A percentile compares a stretch with the other conserved stretches of the same genome.
Evolutionary conservation across 2,329 filamentous ascomycete species (phyloP).

Genomic region (Alternaria sp.): DNA sequence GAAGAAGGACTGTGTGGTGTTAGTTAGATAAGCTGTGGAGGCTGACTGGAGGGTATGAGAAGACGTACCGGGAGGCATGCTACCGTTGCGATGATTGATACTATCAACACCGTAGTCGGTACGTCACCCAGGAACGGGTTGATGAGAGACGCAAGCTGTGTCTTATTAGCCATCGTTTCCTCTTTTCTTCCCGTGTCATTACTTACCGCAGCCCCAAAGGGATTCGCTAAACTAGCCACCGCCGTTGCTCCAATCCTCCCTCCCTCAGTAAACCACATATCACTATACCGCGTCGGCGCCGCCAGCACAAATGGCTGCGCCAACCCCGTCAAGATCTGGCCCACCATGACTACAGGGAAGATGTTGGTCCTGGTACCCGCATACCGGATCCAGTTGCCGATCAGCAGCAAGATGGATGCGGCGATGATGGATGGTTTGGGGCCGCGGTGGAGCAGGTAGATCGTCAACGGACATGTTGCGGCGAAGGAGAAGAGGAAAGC

Average conservation of each 20-base stretch:
- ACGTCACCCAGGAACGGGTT: constrained; percentile 79
- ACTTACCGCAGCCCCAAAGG: constrained; percentile 79
- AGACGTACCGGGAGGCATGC: constrained; percentile 64
- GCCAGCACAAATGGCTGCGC: constrained; percentile 91
- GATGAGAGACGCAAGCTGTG: constrained; percentile 74
- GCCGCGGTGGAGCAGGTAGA: constrained; percentile 80
- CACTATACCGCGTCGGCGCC: constrained; percentile 88
- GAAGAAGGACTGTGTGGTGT: constrained; percentile 67
- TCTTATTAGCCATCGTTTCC: constrained; percentile 5
- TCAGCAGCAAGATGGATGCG: constrained; percentile 73
- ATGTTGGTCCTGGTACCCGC: constrained; percentile 66
- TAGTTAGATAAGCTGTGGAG: accelerated
- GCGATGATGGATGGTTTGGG: constrained; percentile 79
- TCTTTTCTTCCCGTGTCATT: not conserved
- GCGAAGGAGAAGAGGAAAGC: constrained; percentile 87
- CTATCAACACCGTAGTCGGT: constrained; percentile 82
- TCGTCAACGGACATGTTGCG: constrained; percentile 69
- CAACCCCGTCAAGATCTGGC: constrained; percentile 87
- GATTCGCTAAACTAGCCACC: constrained; percentile 83
- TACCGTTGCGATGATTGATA: constrained; percentile 78
- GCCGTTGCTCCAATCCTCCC: constrained; percentile 90
- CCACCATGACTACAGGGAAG: constrained; percentile 83
- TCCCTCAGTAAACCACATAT: constrained; percentile 88
- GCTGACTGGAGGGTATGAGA: not conserved
- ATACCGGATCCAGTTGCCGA: constrained; percentile 92